These are phyloP conservation scores for Draba incana DNA, from an alignment of 345 rosid species.

Conservation along the genomic window DNA sequence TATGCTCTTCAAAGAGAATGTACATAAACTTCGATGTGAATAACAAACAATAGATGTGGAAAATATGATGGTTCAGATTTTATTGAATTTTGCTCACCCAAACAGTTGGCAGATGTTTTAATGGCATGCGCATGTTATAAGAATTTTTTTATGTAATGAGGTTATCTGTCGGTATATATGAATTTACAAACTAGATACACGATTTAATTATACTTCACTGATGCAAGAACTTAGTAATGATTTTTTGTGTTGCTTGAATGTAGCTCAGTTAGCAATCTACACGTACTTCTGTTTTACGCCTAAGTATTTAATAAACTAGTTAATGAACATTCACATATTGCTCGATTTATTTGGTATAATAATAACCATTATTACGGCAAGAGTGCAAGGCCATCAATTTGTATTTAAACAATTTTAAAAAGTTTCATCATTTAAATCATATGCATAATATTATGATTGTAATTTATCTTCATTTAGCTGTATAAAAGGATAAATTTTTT, in stretches of 20 bases:
- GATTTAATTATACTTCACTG: slow-evolving; percentile 4
- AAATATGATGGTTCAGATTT: background rate
- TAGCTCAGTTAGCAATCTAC: slow-evolving; percentile 36
- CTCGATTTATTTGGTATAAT: slow-evolving; percentile 6
- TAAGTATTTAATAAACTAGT: slow-evolving; percentile 22
- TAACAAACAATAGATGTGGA: background rate
- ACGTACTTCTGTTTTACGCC: slow-evolving; percentile 39
- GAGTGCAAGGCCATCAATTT: background rate
- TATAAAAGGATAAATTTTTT: too few relatives aligned
- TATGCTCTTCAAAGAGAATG: slow-evolving; percentile 2
- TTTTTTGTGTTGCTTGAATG: slow-evolving; percentile 23
- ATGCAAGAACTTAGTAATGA: slow-evolving; percentile 19
- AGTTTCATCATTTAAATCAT: background rate
- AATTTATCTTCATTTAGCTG: too few relatives aligned
- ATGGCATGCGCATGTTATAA: background rate
- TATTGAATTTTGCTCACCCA: slow-evolving; percentile 2
- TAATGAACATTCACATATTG: slow-evolving; percentile 11
- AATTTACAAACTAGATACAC: background rate
- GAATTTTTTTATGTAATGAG: background rate
- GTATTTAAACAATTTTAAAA: background rate
- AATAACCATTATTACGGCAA: slow-evolving; percentile 9
- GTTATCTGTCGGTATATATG: background rate
- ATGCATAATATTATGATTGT: too few relatives aligned
- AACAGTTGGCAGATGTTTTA: background rate
- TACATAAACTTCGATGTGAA: slow-evolving; percentile 8